Evolutionary conservation across 495 filamentous ascomycete species (phyloP), one percentile per base, ranked within the genome.

Genomic region (Hypoxylon subgilvum): DNA sequence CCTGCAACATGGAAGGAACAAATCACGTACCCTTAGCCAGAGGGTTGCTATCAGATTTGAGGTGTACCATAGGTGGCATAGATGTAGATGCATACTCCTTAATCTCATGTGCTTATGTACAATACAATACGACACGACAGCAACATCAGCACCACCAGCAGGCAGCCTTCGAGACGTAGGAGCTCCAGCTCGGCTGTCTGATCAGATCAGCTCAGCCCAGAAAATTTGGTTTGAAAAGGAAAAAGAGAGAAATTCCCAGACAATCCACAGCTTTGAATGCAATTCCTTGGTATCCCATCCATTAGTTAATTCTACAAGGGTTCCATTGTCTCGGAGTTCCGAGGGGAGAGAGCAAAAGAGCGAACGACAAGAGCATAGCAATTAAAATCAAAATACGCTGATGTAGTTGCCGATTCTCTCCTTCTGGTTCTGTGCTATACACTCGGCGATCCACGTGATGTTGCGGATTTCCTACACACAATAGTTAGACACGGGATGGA

Each of bases 351-450:
- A 51, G n/a, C n/a, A n/a, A n/a, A n/a, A n/a, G n/a, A n/a, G n/a
- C 30, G 18, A 43, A 49, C 27, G 41, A 38, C 51, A 54, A 51
- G 16, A 51, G 39, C 22, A 30, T 10, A 45, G 5, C 27, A 17
- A 18, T 13, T 38, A 14, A 25, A 47, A 54, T 79, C 39, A 79
- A 67, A 97, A 96, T 54, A 97, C 92, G 75, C 91, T 96, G 69
- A 98, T 97, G 74, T 96, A 99, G 72, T 97, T 99, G 62, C 87
- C 86, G 69, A 99, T 97, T 71, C 94, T 84, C 74, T 99, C 94
- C 78, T 97, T 99, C 80, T 99, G 94, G 79, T 96, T 96, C 76
- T 99, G 94, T 40, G 94, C 94, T 84, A 99, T 99, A 76, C 94
- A 99, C 74, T 99, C 94, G 6, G 95, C 86, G 69, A 99, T 99